Base-by-base conservation (phyloP, 2,329 filamentous ascomycete genomes). In the Ilyonectria sp. region DNA sequence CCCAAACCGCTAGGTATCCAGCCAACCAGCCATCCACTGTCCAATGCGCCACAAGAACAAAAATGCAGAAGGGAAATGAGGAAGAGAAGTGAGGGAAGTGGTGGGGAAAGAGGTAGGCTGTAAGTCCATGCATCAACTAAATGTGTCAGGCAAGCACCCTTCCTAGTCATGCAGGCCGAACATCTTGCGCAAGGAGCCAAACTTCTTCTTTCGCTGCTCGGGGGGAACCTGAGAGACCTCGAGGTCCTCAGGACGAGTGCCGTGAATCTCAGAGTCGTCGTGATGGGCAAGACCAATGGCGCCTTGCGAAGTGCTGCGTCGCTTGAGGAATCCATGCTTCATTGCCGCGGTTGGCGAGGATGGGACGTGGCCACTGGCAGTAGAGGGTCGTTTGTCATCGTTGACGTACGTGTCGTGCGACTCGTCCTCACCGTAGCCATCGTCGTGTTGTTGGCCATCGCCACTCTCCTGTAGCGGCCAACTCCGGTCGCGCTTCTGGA, bases 111-210 rank as follows among this genome's bases (percentile, higher is more conserved):
- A 9, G 23, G 37, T 43, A 19, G n/a, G 50, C 11, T 43, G 40
- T 6, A 43, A n/a, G 15, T 23, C 15, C 15, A 13, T 47, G n/a
- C 19, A n/a, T 68, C 43, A 58, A 13, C 31, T n/a, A n/a, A 43
- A 40, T 7, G n/a, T 10, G 37, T n/a, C 11, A 23, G 17, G 43
- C 17, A 63, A 33, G 10, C 57, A 56, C 49, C 43, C 40, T n/a
- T 43, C 60, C 81, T 82, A 85, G 68, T 86, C 84, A 67, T 86
- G 77, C 63, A 87, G 77, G 47, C 83, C 79, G 80, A 94, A 92
- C 78, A 92, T 91, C 78, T 85, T 88, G 77, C 92, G 88, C 76
- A 94, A 79, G 61, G 84, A 82, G 47, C 86, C 86, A 79, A 94
- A 93, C 80, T 91, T 92, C 86, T 93, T 93, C 82, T 87, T 89